Evolutionary conservation across 1,284 basidiomycete species (phyloP).

Genomic region (Tetrapyrgos nigripes): DNA sequence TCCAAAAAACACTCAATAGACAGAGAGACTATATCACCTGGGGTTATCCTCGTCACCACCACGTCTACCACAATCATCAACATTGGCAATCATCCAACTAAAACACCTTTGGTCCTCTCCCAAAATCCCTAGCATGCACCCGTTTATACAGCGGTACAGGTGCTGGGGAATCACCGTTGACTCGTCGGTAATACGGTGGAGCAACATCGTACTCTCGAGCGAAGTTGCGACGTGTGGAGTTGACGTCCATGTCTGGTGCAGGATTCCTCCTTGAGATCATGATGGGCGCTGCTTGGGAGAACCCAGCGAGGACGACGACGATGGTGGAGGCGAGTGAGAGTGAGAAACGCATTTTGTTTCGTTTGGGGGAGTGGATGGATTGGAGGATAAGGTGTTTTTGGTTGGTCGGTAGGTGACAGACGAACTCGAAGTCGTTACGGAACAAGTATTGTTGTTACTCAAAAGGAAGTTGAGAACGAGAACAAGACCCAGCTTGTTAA

Average conservation of each 20-base stretch:
- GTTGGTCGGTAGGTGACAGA: conserved; percentile 16
- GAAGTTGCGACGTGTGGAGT: conserved; percentile 22
- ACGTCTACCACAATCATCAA: background rate
- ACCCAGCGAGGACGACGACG: conserved; percentile 20
- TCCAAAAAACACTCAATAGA: no score
- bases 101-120: background rate
- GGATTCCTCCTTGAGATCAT: conserved; percentile 18
- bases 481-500: conserved; percentile 19
- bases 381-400: conserved; percentile 12
- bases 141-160: conserved; percentile 15
- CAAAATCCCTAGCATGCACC: conserved; percentile 31
- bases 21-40: no score
- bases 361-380: background rate
- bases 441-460: background rate
- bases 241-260: no score
- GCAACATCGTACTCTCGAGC: conserved; percentile 12
- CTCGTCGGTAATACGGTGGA: background rate
- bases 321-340: conserved; percentile 21
- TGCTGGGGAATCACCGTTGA: background rate
- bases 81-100: no score
- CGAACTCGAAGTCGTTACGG: background rate
- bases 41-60: background rate
- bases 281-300: conserved; percentile 4
- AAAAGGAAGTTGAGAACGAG: conserved; percentile 16
- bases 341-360: conserved; percentile 26